These are phyloP conservation scores for Amyloporia xantha DNA, from an alignment of 768 basidiomycete species.

Conservation along the genomic window DNA sequence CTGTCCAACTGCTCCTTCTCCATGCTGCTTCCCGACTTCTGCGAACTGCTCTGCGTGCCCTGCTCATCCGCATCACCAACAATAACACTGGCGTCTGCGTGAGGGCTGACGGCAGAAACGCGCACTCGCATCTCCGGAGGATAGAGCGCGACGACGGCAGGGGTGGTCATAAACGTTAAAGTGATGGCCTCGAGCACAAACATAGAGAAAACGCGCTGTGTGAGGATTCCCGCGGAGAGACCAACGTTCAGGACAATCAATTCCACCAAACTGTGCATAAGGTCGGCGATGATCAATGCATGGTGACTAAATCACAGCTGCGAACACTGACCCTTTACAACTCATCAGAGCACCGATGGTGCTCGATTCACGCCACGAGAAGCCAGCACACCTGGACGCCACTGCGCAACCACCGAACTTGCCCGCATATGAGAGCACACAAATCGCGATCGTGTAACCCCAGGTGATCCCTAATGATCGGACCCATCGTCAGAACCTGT, in stretches of 20 bases:
- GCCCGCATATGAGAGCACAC: conserved; percentile 68
- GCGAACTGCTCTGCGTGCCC: conserved; percentile 2
- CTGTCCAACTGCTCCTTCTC: conserved; percentile 3
- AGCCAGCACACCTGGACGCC: conserved; percentile 62
- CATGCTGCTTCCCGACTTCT: background rate
- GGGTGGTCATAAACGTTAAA: conserved; percentile 84
- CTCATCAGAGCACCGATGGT: conserved; percentile 92
- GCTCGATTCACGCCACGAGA: conserved; percentile 71
- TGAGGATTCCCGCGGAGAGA: conserved; percentile 68
- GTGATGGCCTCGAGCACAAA: conserved; percentile 82
- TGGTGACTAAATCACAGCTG: no score
- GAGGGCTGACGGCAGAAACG: conserved; percentile 37
- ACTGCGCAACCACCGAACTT: conserved; percentile 85
- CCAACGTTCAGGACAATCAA: conserved; percentile 96
- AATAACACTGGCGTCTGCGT: conserved; percentile 15
- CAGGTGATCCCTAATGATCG: conserved; percentile 64
- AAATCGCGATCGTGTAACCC: conserved; percentile 83
- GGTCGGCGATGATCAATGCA: background rate
- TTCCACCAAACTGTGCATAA: conserved; percentile 70
- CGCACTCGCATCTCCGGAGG: conserved; percentile 55
- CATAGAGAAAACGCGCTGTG: conserved; percentile 80
- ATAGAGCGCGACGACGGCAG: conserved; percentile 60
- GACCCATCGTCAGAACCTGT: background rate
- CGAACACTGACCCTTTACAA: conserved; percentile 82
- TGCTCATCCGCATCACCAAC: conserved; percentile 21